Base-by-base conservation (phyloP, 2,329 filamentous ascomycete species). In the Calonectria multiphialidica region DNA sequence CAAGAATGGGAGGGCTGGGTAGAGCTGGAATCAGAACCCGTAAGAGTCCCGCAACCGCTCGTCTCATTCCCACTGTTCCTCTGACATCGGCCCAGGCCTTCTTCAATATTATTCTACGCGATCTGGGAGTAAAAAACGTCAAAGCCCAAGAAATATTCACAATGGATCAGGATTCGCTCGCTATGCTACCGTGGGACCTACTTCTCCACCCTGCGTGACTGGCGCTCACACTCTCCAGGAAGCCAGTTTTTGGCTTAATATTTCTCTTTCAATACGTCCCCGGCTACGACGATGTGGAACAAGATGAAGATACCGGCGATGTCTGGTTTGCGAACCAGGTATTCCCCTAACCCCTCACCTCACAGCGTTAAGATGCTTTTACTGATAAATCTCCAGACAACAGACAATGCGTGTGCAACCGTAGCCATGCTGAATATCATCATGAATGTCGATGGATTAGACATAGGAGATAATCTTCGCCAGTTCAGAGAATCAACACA, bases 271-370 rank as follows among this genome's bases (percentile, higher is more conserved):
- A 93, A 71, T 98, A 90, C 74, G 80, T 91, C 77, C 88, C 90
- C 35, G 89, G 87, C 5, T 83, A 87, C 7, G 85, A 86, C 44
- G 82, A 86, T 64, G 83, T 90, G 37, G 87, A 88, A n/a, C 88
- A 91, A 82, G 76, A 90, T 85, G 79, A 90, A 86, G 79, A 87
- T 68, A 86, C 89, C 73, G 86, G 85, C 53, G 85, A 90, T 3
- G 86, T 98, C 21, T 99, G 97, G 96, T 98, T 98, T 82, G 95
- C 96, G 33, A 98, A 98, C 79, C 96, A 98, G 85, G 93, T 94
- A 81, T 23, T 85, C 78, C 35, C 28, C 33, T 2, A 23, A 18
- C 37, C 33, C 33, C 12, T 21, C 15, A 33, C 25, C 15, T n/a
- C n/a, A 2, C 6, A 25, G 10, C 3, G 21, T 6, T n/a, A 59